Evolutionary conservation across 176 grass and related monocot species (phyloP).

Genomic region (Musa acuminata): DNA sequence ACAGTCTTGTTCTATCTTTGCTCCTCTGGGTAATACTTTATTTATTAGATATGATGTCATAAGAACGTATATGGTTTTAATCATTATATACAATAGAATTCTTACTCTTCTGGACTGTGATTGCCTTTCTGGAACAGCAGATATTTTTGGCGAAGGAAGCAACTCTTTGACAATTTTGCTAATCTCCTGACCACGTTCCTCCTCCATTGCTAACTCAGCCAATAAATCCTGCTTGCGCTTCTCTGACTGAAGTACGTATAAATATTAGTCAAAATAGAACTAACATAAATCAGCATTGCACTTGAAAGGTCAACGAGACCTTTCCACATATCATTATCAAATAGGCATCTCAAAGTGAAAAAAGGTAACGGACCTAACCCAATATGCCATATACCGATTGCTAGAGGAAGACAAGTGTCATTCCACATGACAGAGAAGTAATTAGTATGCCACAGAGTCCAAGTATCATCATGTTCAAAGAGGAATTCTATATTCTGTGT

Average conservation of each 20-base stretch:
- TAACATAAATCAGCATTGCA: slow-evolving; percentile 9
- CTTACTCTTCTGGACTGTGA: slow-evolving; percentile 49
- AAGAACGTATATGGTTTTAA: background rate
- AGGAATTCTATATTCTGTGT: no score
- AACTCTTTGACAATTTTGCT: slow-evolving; percentile 88
- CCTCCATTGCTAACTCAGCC: slow-evolving; percentile 72
- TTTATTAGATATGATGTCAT: background rate
- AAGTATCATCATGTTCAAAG: no score
- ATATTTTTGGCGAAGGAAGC: slow-evolving; percentile 56
- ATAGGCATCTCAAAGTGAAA: background rate
- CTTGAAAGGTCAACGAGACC: background rate
- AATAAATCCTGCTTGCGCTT: slow-evolving; percentile 81
- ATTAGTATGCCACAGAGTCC: no score
- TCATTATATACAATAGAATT: background rate
- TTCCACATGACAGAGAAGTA: background rate
- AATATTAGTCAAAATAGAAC: background rate
- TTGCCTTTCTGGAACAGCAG: slow-evolving; percentile 42
- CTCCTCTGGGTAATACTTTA: slow-evolving; percentile 62
- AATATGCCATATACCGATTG: background rate
- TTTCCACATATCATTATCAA: no score
- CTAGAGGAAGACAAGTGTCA: background rate
- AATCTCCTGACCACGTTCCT: slow-evolving; percentile 83
- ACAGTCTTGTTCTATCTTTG: slow-evolving; percentile 76
- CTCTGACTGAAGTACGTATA: slow-evolving; percentile 54
- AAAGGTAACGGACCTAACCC: background rate